Conservation (phyloP, 352 stramenopile genomes). For the Phytophthora kernoviae region DNA sequence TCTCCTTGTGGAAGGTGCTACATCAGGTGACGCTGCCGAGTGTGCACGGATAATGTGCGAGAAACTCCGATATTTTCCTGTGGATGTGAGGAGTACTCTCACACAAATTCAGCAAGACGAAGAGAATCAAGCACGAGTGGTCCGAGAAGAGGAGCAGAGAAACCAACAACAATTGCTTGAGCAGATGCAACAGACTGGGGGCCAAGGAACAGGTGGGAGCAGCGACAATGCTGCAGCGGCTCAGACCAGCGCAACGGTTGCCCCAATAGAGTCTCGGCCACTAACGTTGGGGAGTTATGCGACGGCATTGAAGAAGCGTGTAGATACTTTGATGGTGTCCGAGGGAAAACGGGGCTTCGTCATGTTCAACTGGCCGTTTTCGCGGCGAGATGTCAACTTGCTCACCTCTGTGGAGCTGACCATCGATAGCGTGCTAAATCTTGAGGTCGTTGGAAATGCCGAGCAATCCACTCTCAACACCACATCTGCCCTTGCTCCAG, state of each 20-base stretch:
- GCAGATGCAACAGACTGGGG: slow-evolving; percentile 12
- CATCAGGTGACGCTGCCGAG: slow-evolving; percentile 34
- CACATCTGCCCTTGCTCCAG: neutral
- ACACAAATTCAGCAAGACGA: slow-evolving; percentile 24
- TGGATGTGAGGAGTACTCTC: slow-evolving; percentile 46
- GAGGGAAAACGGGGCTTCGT: slow-evolving; percentile 45
- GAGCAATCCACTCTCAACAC: slow-evolving; percentile 1
- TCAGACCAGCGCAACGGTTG: neutral
- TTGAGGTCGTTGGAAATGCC: slow-evolving; percentile 32
- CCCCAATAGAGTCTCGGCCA: slow-evolving; percentile 5
- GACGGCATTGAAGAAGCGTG: slow-evolving; percentile 16
- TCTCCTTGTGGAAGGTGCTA: slow-evolving; percentile 48
- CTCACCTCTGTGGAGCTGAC: slow-evolving; percentile 52
- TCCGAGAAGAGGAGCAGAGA: slow-evolving; percentile 19
- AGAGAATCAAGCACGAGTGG: slow-evolving; percentile 13
- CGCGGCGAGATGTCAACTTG: slow-evolving; percentile 42
- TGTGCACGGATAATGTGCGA: slow-evolving; percentile 43
- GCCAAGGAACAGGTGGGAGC: slow-evolving; percentile 13
- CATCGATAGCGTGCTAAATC: slow-evolving; percentile 60
- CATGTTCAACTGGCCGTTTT: slow-evolving; percentile 65
- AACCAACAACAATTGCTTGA: slow-evolving; percentile 8
- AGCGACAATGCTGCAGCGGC: slow-evolving; percentile 9
- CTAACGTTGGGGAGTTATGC: slow-evolving; percentile 23
- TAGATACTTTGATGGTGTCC: slow-evolving; percentile 16
- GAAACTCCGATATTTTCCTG: slow-evolving; percentile 49